Evolutionary conservation across 306 rosid species (phyloP), one percentile per base, ranked within the genome.

Genomic region (Styphnolobium japonicum): DNA sequence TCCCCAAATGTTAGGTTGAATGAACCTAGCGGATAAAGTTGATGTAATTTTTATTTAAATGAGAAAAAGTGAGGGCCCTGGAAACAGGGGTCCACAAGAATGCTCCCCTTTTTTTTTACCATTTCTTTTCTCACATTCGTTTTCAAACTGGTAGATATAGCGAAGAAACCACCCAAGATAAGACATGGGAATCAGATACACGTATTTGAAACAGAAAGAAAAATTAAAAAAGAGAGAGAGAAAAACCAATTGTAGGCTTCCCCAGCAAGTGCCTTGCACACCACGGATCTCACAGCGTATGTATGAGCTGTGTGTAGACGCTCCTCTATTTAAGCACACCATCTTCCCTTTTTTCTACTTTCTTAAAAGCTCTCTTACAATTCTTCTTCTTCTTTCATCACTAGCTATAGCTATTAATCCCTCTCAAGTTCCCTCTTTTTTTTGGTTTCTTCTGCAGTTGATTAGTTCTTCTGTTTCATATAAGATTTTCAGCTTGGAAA

Each of bases 191-290:
- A 71, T 49, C 39, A 71, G 63, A 82, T 18, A 57, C 4, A 70
- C 69, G 71, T 23, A 58, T 2, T 40, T 39, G 22, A 15, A 45
- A 68, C 2, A 46, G 8, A 49, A 62, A 37, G 18, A 40, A 49
- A n/a, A 18, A 6, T 15, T 5, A 49, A 29, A 14, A 37, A 40
- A 58, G 29, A 36, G 4, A n/a, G 2, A 34, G 6, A 37, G 11
- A 43, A 27, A 8, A 64, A 11, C 36, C 25, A 31, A 57, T 78
- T 61, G 73, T 7, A 75, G 79, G 83, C 92, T 87, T 91, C 42
- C 68, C 46, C 4, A 27, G 76, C 10, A 92, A 77, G 92, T 89
- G 82, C 70, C 97, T 89, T 92, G 84, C 80, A 66, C 82, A 31
- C 52, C 85, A 92, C 94, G 97, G 68, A 85, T 84, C 87, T 80